Conservation (phyloP, 2,329 filamentous ascomycete genomes). For the Ophiostoma tasmaniense region DNA sequence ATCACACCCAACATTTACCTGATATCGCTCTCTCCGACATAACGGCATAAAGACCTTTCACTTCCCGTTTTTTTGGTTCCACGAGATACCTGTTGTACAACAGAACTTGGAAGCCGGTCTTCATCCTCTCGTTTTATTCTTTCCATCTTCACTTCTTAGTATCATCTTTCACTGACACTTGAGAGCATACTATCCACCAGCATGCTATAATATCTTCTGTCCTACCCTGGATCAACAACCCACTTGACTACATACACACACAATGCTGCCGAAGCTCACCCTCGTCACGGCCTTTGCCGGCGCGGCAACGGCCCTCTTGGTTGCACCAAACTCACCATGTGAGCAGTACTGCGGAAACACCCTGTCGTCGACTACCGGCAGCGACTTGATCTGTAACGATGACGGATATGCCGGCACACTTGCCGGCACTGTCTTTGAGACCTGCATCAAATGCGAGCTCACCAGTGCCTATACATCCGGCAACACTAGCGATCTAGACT, state of each 20-base stretch:
- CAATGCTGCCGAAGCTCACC: slow-evolving; percentile 19
- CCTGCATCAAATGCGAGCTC: slow-evolving; percentile 41
- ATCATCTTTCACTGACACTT: background rate
- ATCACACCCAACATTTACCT: background rate
- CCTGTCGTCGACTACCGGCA: slow-evolving; percentile 36
- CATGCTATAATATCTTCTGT: background rate
- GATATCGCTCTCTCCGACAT: background rate
- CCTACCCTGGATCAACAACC: background rate
- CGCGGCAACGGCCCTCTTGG: slow-evolving; percentile 31
- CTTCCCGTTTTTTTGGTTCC: background rate
- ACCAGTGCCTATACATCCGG: slow-evolving; percentile 35
- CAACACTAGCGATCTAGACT: slow-evolving; percentile 35
- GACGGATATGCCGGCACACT: slow-evolving; percentile 30
- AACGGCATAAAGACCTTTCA: background rate
- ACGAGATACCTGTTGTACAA: background rate
- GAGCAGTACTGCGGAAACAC: slow-evolving; percentile 45
- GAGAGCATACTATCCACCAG: background rate
- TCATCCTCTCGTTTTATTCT: background rate
- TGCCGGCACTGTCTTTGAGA: slow-evolving; percentile 38
- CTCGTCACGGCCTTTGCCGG: slow-evolving; percentile 19
- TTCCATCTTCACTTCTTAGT: background rate
- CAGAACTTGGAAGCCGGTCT: background rate
- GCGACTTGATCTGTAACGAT: slow-evolving; percentile 43
- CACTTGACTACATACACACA: background rate
- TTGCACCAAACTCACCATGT: slow-evolving; percentile 42